Conservation (phyloP, 129 eudicot species). For the Calendula officinalis region DNA sequence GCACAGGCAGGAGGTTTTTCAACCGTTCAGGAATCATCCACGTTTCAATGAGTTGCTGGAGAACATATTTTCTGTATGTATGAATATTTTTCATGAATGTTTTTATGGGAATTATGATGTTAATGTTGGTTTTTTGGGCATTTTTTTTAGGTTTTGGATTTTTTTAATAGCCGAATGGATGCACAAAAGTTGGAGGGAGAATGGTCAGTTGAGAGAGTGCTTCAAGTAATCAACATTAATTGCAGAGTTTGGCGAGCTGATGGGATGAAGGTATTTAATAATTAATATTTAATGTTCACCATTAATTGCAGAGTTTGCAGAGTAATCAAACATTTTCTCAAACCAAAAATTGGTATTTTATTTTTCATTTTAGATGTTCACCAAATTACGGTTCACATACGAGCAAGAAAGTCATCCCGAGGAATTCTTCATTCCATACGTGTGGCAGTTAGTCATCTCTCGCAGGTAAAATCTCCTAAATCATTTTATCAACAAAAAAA, state of each 20-base stretch:
- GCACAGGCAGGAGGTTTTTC: constrained; percentile 98
- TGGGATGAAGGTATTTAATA: constrained; percentile 76
- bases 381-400: constrained; percentile 79
- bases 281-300: constrained; percentile 36
- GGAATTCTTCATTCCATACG: constrained; percentile 95
- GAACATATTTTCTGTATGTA: constrained; percentile 84
- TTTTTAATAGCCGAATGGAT: constrained; percentile 90
- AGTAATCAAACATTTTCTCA: constrained; percentile 20
- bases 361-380: constrained; percentile 58
- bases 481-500: neutral
- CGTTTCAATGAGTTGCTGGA: constrained; percentile 93
- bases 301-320: constrained; percentile 89
- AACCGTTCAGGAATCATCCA: constrained; percentile 93
- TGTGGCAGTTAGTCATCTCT: constrained; percentile 83
- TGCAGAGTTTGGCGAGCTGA: constrained; percentile 98
- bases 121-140: constrained; percentile 12
- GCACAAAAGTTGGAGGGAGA: constrained; percentile 74
- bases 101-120: constrained; percentile 14
- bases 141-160: constrained; percentile 63
- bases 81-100: neutral
- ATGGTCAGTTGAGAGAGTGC: constrained; percentile 97
- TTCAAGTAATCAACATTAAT: constrained; percentile 65
- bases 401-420: constrained; percentile 99
- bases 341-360: neutral
- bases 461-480: constrained; percentile 49